phyloP scores from a whole-genome alignment of 441 rosid species.

The Lepidium campestre region DNA sequence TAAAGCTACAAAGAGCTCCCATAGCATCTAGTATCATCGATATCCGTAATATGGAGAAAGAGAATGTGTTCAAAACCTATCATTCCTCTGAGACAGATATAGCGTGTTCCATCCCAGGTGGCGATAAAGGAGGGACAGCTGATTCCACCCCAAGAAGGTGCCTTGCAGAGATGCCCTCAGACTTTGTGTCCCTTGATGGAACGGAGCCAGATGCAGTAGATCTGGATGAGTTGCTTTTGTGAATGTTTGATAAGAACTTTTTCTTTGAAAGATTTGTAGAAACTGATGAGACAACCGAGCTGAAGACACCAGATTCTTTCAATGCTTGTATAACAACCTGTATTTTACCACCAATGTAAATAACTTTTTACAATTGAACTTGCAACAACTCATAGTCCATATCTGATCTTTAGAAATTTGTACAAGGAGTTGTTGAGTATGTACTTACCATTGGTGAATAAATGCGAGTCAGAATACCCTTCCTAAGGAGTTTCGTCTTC shows the following conservation, averaged over 20 bases:
- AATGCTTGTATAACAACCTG: constrained; percentile 66
- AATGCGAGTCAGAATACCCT: constrained; percentile 61
- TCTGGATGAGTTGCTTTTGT: constrained; percentile 48
- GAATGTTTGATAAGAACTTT: constrained; percentile 43
- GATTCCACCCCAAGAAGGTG: constrained; percentile 39
- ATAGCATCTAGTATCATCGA: neutral
- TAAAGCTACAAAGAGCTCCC: constrained; percentile 20
- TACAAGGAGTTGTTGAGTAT: neutral
- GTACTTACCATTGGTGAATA: constrained; percentile 66
- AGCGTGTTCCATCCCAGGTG: constrained; percentile 42
- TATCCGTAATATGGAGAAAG: neutral
- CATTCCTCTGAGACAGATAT: constrained; percentile 22
- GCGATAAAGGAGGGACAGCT: constrained; percentile 55
- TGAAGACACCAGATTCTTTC: constrained; percentile 65
- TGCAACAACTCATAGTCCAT: neutral
- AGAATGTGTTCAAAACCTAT: neutral
- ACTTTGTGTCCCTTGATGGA: constrained; percentile 32
- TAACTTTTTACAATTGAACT: neutral
- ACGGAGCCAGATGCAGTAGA: constrained; percentile 37
- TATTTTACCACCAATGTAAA: neutral
- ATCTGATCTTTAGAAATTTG: neutral
- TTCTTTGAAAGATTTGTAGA: constrained; percentile 47
- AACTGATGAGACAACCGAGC: constrained; percentile 51
- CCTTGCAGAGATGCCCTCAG: constrained; percentile 42
- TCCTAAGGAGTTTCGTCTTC: constrained; percentile 54